Evolutionary conservation across 2,329 filamentous ascomycete genomes (phyloP).

Genomic region (Penicillium decumbens): DNA sequence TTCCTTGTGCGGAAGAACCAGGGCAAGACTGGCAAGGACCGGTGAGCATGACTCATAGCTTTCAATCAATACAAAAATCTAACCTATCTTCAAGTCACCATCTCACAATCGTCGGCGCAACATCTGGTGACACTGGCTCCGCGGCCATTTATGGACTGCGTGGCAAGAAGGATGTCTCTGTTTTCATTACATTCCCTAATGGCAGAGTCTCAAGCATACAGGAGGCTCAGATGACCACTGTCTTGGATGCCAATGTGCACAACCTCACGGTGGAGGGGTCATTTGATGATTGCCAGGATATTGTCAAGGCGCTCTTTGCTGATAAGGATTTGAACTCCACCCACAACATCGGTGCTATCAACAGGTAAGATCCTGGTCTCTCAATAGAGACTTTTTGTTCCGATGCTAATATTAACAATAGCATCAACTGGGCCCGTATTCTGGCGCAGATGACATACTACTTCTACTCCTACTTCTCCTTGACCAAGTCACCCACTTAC

Average conservation of each 20-base stretch:
- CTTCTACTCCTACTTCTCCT: slow-evolving; percentile 87
- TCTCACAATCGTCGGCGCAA: slow-evolving; percentile 80
- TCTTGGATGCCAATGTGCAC: slow-evolving; percentile 80
- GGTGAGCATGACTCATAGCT: slow-evolving; percentile 27
- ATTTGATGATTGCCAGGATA: slow-evolving; percentile 96
- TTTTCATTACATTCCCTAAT: slow-evolving; percentile 91
- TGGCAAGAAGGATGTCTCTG: slow-evolving; percentile 93
- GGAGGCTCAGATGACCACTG: slow-evolving; percentile 95
- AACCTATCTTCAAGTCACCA: slow-evolving; percentile 54
- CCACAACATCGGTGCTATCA: slow-evolving; percentile 84
- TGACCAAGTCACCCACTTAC: slow-evolving; percentile 59
- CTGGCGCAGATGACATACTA: slow-evolving; percentile 97
- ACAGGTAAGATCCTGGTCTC: neutral
- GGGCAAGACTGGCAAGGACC: slow-evolving; percentile 48
- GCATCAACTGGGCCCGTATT: slow-evolving; percentile 93
- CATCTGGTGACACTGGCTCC: slow-evolving; percentile 81
- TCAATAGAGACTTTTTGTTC: neutral
- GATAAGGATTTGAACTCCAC: slow-evolving; percentile 77
- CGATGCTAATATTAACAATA: slow-evolving; percentile 46
- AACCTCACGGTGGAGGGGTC: slow-evolving; percentile 85
- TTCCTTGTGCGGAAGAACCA: slow-evolving; percentile 45
- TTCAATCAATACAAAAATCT: neutral
- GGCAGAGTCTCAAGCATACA: slow-evolving; percentile 88
- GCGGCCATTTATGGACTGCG: slow-evolving; percentile 93
- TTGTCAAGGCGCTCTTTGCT: slow-evolving; percentile 86